Conservation (phyloP, 495 filamentous ascomycete genomes). For the Polyplosphaeria fusca region DNA sequence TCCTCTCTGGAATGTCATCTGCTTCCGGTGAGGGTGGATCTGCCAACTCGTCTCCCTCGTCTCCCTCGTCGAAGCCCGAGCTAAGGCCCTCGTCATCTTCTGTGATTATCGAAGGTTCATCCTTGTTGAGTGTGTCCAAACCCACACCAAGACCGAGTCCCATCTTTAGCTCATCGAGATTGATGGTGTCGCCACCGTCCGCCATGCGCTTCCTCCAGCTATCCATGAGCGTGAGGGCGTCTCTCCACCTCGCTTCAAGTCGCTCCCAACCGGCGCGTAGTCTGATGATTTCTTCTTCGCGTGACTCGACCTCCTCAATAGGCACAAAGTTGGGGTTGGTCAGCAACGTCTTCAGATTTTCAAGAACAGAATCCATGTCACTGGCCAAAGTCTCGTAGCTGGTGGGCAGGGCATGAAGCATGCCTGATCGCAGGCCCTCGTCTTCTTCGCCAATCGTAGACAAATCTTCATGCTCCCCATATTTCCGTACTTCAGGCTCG, state of each 20-base stretch:
- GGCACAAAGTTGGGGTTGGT: slow-evolving; percentile 96
- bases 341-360: slow-evolving; percentile 74
- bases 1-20: slow-evolving; percentile 21
- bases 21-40: slow-evolving; percentile 25
- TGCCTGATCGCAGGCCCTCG: slow-evolving; percentile 31
- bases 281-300: slow-evolving; percentile 83
- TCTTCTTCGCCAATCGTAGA: slow-evolving; percentile 43
- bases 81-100: slow-evolving; percentile 23
- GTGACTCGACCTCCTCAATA: slow-evolving; percentile 85
- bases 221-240: slow-evolving; percentile 86
- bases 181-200: slow-evolving; percentile 72
- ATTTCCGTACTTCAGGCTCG: slow-evolving; percentile 49
- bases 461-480: slow-evolving; percentile 6
- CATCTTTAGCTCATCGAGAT: slow-evolving; percentile 77
- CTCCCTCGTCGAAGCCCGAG: slow-evolving; percentile 21
- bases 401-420: slow-evolving; percentile 48
- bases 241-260: slow-evolving; percentile 86
- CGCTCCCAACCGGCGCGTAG: slow-evolving; percentile 82
- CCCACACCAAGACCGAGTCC: slow-evolving; percentile 51
- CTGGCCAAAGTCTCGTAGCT: slow-evolving; percentile 69
- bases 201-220: slow-evolving; percentile 84
- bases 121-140: slow-evolving; percentile 15
- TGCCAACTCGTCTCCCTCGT: slow-evolving; percentile 25
- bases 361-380: slow-evolving; percentile 70
- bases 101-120: slow-evolving; percentile 15